Percentiles rank a stretch among this genome's conserved stretches.
These are phyloP conservation scores for Penicillium coffeae DNA, from an alignment of 495 filamentous ascomycete genomes.

Conservation along the genomic window DNA sequence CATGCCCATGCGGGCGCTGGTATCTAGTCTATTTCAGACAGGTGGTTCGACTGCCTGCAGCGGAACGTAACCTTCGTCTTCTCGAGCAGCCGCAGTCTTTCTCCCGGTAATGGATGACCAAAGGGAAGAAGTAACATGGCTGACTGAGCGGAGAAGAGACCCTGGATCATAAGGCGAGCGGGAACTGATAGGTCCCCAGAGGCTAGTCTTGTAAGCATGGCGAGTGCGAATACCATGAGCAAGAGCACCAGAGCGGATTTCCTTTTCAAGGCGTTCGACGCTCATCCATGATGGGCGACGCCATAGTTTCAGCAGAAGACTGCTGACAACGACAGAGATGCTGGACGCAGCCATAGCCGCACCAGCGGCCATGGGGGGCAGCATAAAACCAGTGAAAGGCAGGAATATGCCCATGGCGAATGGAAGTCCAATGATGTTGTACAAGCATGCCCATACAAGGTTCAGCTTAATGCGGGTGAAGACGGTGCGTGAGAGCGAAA, in stretches of 20 bases:
- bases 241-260: slow-evolving; percentile 20
- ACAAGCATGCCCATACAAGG: slow-evolving; percentile 83
- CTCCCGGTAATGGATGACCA: slow-evolving; percentile 32
- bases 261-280: slow-evolving; percentile 59
- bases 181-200: slow-evolving; percentile 29
- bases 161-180: slow-evolving; percentile 20
- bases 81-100: slow-evolving; percentile 9
- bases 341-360: slow-evolving; percentile 91
- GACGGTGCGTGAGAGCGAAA: slow-evolving; percentile 78
- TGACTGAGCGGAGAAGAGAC: slow-evolving; percentile 18
- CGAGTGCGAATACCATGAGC: neutral
- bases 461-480: slow-evolving; percentile 94
- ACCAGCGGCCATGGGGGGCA: slow-evolving; percentile 93
- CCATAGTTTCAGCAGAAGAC: slow-evolving; percentile 84
- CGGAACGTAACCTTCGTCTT: slow-evolving; percentile 44
- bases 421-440: slow-evolving; percentile 88
- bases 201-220: slow-evolving; percentile 21
- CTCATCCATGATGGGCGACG: slow-evolving; percentile 86
- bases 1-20: too few relatives aligned
- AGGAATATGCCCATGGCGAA: slow-evolving; percentile 95
- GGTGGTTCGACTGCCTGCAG: slow-evolving; percentile 40
- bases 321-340: slow-evolving; percentile 84
- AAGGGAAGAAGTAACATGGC: slow-evolving; percentile 10
- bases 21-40: too few relatives aligned
- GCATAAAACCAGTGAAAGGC: slow-evolving; percentile 78